These are phyloP conservation scores for Calocera viscosa DNA, from an alignment of 768 basidiomycete genomes.

Conservation along the genomic window DNA sequence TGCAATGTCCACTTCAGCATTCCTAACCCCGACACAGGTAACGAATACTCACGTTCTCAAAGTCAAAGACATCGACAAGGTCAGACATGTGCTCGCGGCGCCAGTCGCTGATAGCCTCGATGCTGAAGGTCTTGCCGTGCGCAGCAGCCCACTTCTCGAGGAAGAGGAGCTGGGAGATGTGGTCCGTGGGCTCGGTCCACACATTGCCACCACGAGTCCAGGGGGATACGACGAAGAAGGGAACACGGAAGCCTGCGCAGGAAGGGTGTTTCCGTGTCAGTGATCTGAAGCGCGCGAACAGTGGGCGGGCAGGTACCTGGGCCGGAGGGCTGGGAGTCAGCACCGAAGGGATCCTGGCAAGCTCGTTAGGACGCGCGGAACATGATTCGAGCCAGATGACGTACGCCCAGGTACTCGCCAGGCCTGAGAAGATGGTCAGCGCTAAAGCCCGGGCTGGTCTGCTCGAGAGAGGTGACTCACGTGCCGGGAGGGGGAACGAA, in stretches of 20 bases:
- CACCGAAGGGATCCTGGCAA: too few relatives aligned
- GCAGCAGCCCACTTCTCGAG: slow-evolving; percentile 17
- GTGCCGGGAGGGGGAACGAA: background rate
- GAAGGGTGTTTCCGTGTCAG: too few relatives aligned
- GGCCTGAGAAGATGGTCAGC: too few relatives aligned
- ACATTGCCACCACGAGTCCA: slow-evolving; percentile 17
- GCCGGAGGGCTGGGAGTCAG: too few relatives aligned
- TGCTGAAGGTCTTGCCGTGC: slow-evolving; percentile 11
- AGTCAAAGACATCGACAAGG: slow-evolving; percentile 16
- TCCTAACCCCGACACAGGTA: background rate
- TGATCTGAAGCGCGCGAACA: too few relatives aligned
- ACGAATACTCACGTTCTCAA: slow-evolving; percentile 10
- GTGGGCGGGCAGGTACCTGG: too few relatives aligned
- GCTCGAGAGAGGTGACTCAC: too few relatives aligned
- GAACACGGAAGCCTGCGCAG: slow-evolving; percentile 17
- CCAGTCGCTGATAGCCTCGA: slow-evolving; percentile 13
- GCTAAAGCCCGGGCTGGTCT: too few relatives aligned
- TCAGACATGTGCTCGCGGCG: slow-evolving; percentile 17
- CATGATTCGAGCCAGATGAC: too few relatives aligned
- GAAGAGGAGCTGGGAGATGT: slow-evolving; percentile 3
- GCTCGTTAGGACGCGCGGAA: too few relatives aligned
- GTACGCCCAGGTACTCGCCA: too few relatives aligned
- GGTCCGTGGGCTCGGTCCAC: slow-evolving; percentile 16
- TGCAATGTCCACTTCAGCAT: slow-evolving; percentile 12
- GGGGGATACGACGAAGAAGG: slow-evolving; percentile 15